Percentiles rank a stretch among this genome's conserved stretches.
Evolutionary conservation across 805 yeast species (phyloP).

Genomic region (Candida berthetii): DNA sequence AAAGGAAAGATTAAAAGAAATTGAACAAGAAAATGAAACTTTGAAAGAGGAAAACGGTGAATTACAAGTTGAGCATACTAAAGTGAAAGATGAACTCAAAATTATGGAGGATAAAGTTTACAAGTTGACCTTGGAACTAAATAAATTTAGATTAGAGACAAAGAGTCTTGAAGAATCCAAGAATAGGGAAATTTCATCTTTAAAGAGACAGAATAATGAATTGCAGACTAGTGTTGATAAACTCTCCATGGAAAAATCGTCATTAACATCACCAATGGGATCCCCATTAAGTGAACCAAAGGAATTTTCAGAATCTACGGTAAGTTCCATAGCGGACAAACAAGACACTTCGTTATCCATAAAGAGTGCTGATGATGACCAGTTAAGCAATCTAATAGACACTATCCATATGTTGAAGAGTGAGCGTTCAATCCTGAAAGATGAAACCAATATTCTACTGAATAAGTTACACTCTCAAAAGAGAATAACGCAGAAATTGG

Average conservation of each 20-base stretch:
- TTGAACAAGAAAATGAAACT: conserved; percentile 9
- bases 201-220: conserved; percentile 7
- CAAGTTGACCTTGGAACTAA: conserved; percentile 5
- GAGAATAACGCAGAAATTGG: not conserved
- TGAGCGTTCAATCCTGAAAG: not conserved
- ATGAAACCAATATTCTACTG: conserved; percentile 1
- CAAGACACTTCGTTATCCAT: not conserved
- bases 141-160: conserved; percentile 6
- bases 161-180: conserved; percentile 5
- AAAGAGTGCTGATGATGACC: conserved; percentile 5
- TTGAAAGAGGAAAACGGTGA: conserved; percentile 7
- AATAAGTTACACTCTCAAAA: not conserved
- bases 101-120: conserved; percentile 1
- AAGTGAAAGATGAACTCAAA: not conserved
- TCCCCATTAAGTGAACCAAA: conserved; percentile 1
- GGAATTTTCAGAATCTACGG: not conserved
- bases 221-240: conserved; percentile 8
- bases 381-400: conserved; percentile 12
- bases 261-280: not conserved
- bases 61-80: conserved; percentile 2
- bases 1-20: conserved; percentile 2
- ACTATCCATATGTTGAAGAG: conserved; percentile 3
- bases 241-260: not conserved
- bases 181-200: conserved; percentile 5
- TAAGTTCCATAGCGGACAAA: not conserved